Evolutionary conservation across 768 basidiomycete genomes (phyloP).

Genomic region (Termitomyces sp.): DNA sequence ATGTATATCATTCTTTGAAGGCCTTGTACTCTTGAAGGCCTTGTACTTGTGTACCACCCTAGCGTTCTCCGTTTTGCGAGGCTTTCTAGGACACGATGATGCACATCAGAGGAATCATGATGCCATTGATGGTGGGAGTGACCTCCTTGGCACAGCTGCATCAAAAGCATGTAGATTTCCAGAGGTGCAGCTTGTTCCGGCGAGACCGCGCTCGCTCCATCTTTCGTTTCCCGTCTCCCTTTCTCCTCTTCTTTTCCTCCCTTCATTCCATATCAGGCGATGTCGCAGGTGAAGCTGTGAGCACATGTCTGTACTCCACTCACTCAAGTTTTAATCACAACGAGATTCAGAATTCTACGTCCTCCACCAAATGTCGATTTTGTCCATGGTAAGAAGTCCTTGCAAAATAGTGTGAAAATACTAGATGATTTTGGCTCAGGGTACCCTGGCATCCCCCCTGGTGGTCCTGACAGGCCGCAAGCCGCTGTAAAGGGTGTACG

Average conservation of each 20-base stretch:
- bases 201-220: slow-evolving; percentile 4
- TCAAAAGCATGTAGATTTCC: slow-evolving; percentile 4
- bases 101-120: background rate
- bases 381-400: slow-evolving; percentile 58
- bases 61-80: background rate
- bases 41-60: too few relatives aligned
- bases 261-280: slow-evolving; percentile 14
- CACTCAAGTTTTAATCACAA: slow-evolving; percentile 3
- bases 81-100: background rate
- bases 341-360: slow-evolving; percentile 59
- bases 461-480: slow-evolving; percentile 69
- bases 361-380: slow-evolving; percentile 90
- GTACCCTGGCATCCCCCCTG: slow-evolving; percentile 87
- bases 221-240: background rate
- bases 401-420: background rate
- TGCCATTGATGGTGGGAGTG: background rate
- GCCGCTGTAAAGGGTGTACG: slow-evolving; percentile 85
- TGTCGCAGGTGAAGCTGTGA: slow-evolving; percentile 47
- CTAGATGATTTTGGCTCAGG: slow-evolving; percentile 35
- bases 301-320: slow-evolving; percentile 26
- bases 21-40: too few relatives aligned
- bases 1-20: background rate
- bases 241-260: background rate
- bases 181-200: slow-evolving; percentile 6
- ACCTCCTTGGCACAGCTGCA: slow-evolving; percentile 7